A percentile compares a stretch with the other conserved stretches of the same genome.
phyloP scores from a whole-genome alignment of 2,329 filamentous ascomycete genomes.

The Sporothrix inflata region DNA sequence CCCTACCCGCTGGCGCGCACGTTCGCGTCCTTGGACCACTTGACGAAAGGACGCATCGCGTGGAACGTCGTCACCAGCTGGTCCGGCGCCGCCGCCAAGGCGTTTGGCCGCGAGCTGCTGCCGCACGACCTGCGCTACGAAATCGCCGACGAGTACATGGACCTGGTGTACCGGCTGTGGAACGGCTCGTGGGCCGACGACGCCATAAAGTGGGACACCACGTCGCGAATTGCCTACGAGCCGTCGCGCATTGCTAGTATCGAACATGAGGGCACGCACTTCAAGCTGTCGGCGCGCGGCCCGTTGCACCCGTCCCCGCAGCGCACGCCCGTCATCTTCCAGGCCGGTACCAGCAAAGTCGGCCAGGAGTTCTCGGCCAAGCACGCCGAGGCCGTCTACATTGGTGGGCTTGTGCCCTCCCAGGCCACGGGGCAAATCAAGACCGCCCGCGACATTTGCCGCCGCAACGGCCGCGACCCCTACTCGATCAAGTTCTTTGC shows the following conservation, averaged over 20 bases:
- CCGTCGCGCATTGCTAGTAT: slow-evolving; percentile 20
- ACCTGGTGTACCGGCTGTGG: slow-evolving; percentile 34
- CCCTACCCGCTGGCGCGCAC: slow-evolving; percentile 32
- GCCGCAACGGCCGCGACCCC: slow-evolving; percentile 33
- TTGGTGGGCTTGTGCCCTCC: slow-evolving; percentile 33
- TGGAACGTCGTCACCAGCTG: slow-evolving; percentile 36
- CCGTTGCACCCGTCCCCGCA: slow-evolving; percentile 29
- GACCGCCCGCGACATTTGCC: slow-evolving; percentile 24
- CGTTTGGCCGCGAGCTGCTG: slow-evolving; percentile 31
- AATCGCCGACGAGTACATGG: slow-evolving; percentile 35
- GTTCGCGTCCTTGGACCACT: slow-evolving; percentile 32
- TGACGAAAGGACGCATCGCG: slow-evolving; percentile 32
- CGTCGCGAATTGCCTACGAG: slow-evolving; percentile 19
- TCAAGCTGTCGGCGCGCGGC: slow-evolving; percentile 3
- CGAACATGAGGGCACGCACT: slow-evolving; percentile 28
- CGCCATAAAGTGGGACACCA: slow-evolving; percentile 23
- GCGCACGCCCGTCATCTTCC: slow-evolving; percentile 36
- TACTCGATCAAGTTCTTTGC: slow-evolving; percentile 34
- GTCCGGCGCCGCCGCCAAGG: slow-evolving; percentile 31
- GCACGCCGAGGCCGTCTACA: slow-evolving; percentile 35
- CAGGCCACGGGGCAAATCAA: slow-evolving; percentile 26
- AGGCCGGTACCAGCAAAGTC: slow-evolving; percentile 35
- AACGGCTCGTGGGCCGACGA: slow-evolving; percentile 26
- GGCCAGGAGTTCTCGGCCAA: slow-evolving; percentile 35
- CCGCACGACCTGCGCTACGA: slow-evolving; percentile 36